Base-by-base conservation (phyloP, 257 asterid genomes). In the Nicotiana tabacum region DNA sequence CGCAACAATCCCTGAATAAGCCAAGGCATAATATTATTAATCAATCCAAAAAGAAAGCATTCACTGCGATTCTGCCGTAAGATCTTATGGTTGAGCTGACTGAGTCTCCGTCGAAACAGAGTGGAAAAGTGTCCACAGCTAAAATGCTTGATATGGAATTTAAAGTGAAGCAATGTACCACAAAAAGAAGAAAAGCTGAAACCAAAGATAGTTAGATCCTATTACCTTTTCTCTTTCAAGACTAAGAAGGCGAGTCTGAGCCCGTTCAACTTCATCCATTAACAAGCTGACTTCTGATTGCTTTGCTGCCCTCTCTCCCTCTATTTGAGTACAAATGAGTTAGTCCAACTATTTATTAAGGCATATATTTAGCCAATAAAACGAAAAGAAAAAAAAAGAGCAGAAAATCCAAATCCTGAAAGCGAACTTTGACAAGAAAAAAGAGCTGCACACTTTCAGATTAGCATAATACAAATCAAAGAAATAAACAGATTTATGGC, bases 211-310 rank as follows among this genome's bases (percentile, higher is more conserved):
- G 60, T 74, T 10, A 18, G 80, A 15, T 10, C 32, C 39, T 74
- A 24, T 84, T 58, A 94, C 99, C 99, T 94, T 95, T 87, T 95
- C 97, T 88, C 99, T 95, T 83, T 95, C 98, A 65, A 95, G 99
- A 86, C 97, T 91, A 81, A 87, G 84, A 78, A 95, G 99, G 85
- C 97, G 97, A 83, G 95, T 83, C 85, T 95, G 99, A 82, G 99
- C 99, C 48, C 94, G 92, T 77, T 95, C 99, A 86, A 95, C 95
- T 90, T 95, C 99, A 89, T 95, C 97, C 97, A 95, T 91, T 87
- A 95, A 82, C 79, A 95, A 93, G 87, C 89, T 92, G 84, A 92
- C 93, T 90, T 95, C 99, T 33, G 99, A 91, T 86, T 95, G 98
- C 77, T 95, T 95, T 39, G 90, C 86, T 66, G 98, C 99, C 83